These are phyloP conservation scores for Salix viminalis DNA, from an alignment of 345 rosid species.

Conservation along the genomic window DNA sequence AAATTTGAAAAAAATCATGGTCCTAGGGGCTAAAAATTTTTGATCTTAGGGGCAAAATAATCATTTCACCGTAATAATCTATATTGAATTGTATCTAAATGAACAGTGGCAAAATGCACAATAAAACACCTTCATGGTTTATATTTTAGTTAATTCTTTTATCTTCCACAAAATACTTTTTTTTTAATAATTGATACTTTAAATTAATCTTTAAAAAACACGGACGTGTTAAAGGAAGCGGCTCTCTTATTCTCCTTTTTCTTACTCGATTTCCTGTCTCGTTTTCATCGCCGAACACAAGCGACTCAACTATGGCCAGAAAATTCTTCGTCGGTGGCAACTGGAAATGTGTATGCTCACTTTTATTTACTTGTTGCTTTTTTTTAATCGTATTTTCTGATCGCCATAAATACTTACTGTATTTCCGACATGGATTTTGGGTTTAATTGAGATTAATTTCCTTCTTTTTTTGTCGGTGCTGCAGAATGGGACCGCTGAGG, in stretches of 20 bases:
- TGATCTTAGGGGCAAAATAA: too few species aligned
- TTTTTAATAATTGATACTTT: too few species aligned
- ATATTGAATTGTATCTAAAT: too few species aligned
- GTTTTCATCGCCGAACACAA: conserved; percentile 14
- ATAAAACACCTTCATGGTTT: too few species aligned
- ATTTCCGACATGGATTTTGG: background rate
- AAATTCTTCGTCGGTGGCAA: conserved; percentile 78
- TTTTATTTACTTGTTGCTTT: background rate
- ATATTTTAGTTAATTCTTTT: too few species aligned
- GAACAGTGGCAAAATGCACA: too few species aligned
- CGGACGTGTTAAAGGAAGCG: too few species aligned
- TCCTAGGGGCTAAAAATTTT: too few species aligned
- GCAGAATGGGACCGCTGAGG: conserved; percentile 67
- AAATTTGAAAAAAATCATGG: too few species aligned
- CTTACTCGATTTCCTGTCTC: background rate
- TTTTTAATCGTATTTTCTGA: background rate
- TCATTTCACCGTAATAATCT: too few species aligned
- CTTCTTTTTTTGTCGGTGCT: background rate
- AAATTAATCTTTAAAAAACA: too few species aligned
- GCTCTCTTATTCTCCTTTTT: background rate
- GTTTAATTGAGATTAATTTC: background rate
- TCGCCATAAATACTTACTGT: background rate
- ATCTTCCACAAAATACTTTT: too few species aligned
- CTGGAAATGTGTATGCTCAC: conserved; percentile 70
- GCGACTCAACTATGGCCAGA: conserved; percentile 38